Base-by-base conservation (phyloP, 176 grass and related monocot genomes). In the Rhynchospora breviuscula region DNA sequence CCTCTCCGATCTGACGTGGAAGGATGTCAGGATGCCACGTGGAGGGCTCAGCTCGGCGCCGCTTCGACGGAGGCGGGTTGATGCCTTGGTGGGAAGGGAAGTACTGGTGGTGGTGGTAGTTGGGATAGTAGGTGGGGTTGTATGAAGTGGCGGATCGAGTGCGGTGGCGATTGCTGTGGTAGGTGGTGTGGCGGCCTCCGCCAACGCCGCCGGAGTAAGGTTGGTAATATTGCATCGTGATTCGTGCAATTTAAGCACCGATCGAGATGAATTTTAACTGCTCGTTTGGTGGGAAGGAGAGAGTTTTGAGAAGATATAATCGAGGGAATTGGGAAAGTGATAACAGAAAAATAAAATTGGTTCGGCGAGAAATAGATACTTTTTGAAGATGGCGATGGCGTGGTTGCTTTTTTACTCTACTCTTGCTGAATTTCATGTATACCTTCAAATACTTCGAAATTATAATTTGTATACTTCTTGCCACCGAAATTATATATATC, bases 161-260 rank as follows among this genome's bases (percentile, higher is more conserved):
- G 17, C 59, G 59, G 60, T 82, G 79, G 29, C 80, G 80, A 59
- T 65, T 65, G 40, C 19, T 53, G 60, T 29, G 43, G 62, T 66
- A 67, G 62, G 19, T 66, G 5, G 44, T 45, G 10, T 82, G 60
- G 23, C 73, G 40, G 49, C 48, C 44, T 12, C 49, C 49, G 3
- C 49, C 49, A 5, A 1, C 49, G 45, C 80, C 59, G 44, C 44
- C 19, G 58, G 79, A 81, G 35, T 81, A 63, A 11, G 56, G 59
- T 25, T 81, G 57, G n/a, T 82, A 44, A 49, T 82, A 31, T 62
- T 82, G 80, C 80, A 82, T 82, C 35, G 62, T 53, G n/a, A 51
- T 49, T 81, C 29, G 33, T 62, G 79, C 79, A 19, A 15, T 1
- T 64, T 63, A 40, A 53, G 61, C 35, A 10, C 35, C 19, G 79